These are phyloP conservation scores for Epichloe amarillans DNA, from an alignment of 2,329 filamentous ascomycete species.

Conservation along the genomic window DNA sequence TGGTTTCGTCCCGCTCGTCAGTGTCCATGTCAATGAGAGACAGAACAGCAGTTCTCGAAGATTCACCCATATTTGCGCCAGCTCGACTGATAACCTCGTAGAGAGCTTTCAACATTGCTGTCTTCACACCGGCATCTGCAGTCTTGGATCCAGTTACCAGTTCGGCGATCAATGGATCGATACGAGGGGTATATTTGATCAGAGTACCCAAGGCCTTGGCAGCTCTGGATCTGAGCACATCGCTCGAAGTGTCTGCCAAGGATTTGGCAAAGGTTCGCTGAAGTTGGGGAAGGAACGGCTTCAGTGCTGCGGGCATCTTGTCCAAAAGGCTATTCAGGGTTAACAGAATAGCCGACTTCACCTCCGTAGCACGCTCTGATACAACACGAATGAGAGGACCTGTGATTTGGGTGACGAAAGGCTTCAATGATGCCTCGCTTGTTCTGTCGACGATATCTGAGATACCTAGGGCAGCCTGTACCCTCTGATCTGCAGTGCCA, in stretches of 20 bases:
- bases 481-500: constrained; percentile 81
- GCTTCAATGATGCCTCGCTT: constrained; percentile 73
- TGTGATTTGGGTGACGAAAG: constrained; percentile 94
- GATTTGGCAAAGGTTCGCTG: constrained; percentile 96
- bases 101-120: constrained; percentile 91
- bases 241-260: constrained; percentile 83
- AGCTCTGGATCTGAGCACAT: constrained; percentile 72
- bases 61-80: constrained; percentile 85
- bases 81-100: constrained; percentile 96
- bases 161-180: constrained; percentile 86
- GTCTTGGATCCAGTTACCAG: constrained; percentile 94
- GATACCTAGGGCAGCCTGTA: constrained; percentile 81
- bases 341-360: constrained; percentile 87
- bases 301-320: constrained; percentile 90
- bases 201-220: constrained; percentile 89
- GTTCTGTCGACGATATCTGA: constrained; percentile 93
- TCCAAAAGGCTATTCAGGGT: constrained; percentile 91
- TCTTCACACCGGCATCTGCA: constrained; percentile 67
- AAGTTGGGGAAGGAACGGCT: constrained; percentile 91
- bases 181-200: constrained; percentile 88
- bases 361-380: constrained; percentile 87
- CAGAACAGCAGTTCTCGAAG: constrained; percentile 74
- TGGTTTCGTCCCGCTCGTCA: constrained; percentile 60
- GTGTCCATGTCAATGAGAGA: constrained; percentile 76
- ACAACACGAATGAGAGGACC: constrained; percentile 96